phyloP scores from a whole-genome alignment of 2,329 filamentous ascomycete species.

The Rhytidhysteron rufulum region DNA sequence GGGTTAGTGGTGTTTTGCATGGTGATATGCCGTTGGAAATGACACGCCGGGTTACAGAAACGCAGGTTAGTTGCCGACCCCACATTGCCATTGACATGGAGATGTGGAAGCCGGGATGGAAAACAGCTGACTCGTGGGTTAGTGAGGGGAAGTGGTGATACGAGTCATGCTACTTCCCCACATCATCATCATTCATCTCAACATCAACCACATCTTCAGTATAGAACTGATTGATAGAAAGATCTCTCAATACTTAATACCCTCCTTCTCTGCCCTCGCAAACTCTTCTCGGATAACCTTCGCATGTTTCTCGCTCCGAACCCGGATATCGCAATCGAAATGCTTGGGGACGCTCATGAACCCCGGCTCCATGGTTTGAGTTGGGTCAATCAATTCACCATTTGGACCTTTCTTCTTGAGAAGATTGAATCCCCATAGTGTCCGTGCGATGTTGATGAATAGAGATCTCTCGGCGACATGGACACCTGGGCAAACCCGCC shows the following conservation, averaged over 20 bases:
- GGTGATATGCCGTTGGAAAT: too few species aligned
- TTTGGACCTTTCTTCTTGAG: slow-evolving; percentile 19
- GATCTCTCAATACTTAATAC: slow-evolving; percentile 8
- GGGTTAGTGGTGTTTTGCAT: too few species aligned
- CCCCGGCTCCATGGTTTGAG: slow-evolving; percentile 23
- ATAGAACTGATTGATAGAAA: too few species aligned
- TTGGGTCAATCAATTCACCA: slow-evolving; percentile 21
- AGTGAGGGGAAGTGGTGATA: not conserved
- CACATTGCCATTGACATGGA: not conserved
- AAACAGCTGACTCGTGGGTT: not conserved
- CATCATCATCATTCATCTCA: too few species aligned
- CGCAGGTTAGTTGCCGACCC: too few species aligned
- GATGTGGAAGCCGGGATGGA: too few species aligned
- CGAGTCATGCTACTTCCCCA: not conserved
- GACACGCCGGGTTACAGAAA: too few species aligned
- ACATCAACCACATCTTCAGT: too few species aligned
- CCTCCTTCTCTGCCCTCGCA: slow-evolving; percentile 18
- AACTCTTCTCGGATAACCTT: slow-evolving; percentile 20
- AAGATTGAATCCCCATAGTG: slow-evolving; percentile 34
- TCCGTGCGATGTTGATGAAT: slow-evolving; percentile 31
- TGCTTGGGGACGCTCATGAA: slow-evolving; percentile 29
- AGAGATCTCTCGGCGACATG: slow-evolving; percentile 36
- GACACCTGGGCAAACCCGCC: slow-evolving; percentile 32
- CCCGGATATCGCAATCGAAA: slow-evolving; percentile 28
- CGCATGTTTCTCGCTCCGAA: slow-evolving; percentile 19